phyloP scores from a whole-genome alignment of 768 basidiomycete genomes.

The Tulasnella sp. region DNA sequence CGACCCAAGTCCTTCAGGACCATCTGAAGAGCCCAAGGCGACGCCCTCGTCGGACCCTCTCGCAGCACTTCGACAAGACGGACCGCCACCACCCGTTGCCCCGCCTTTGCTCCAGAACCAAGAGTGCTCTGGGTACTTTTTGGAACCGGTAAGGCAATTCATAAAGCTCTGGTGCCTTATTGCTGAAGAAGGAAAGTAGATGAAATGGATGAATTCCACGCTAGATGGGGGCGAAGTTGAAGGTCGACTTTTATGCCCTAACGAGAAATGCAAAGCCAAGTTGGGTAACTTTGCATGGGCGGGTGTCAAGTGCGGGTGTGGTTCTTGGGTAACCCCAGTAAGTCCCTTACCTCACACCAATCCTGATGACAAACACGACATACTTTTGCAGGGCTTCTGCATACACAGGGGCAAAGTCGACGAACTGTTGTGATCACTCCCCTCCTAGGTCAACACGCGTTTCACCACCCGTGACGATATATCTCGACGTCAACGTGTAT shows the following conservation, averaged over 20 bases:
- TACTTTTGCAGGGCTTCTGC: slow-evolving; percentile 36
- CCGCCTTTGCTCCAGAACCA: slow-evolving; percentile 39
- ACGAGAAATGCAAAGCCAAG: slow-evolving; percentile 79
- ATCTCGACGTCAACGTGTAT: no score
- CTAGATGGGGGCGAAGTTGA: slow-evolving; percentile 61
- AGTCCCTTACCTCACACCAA: slow-evolving; percentile 23
- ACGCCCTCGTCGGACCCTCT: not conserved
- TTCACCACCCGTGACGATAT: no score
- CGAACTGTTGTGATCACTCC: no score
- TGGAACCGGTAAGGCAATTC: slow-evolving; percentile 65
- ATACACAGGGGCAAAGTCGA: slow-evolving; percentile 44
- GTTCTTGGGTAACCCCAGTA: slow-evolving; percentile 85
- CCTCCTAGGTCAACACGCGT: no score
- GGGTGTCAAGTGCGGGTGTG: slow-evolving; percentile 81
- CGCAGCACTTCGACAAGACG: not conserved
- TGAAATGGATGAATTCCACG: slow-evolving; percentile 92
- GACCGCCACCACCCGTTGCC: slow-evolving; percentile 12
- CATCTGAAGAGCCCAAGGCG: not conserved
- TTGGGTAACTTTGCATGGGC: slow-evolving; percentile 97
- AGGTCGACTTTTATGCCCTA: slow-evolving; percentile 88
- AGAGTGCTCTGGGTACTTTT: slow-evolving; percentile 92
- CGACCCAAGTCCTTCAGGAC: slow-evolving; percentile 22
- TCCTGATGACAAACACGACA: not conserved
- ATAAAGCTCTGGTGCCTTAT: not conserved
- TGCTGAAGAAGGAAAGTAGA: slow-evolving; percentile 32